Evolutionary conservation across 345 rosid species (phyloP).

Genomic region (Mallotus nudiflorus): DNA sequence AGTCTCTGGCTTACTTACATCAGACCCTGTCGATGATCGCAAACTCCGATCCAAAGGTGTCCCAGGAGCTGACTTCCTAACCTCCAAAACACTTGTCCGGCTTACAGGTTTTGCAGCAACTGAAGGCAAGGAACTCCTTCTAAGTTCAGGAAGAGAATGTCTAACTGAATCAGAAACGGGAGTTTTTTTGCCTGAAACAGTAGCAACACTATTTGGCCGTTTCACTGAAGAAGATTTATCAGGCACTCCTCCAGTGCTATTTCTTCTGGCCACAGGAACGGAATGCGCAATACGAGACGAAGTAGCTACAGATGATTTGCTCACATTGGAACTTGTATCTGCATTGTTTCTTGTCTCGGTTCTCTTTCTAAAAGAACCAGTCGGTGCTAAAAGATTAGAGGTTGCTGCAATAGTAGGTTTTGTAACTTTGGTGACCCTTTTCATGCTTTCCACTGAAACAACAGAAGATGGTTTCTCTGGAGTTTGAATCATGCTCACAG

Average conservation of each 20-base stretch:
- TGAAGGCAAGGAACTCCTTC: constrained; percentile 76
- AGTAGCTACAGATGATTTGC: constrained; percentile 48
- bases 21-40: constrained; percentile 53
- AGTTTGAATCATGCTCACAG: constrained; percentile 27
- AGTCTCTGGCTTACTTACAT: constrained; percentile 44
- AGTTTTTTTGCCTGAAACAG: constrained; percentile 43
- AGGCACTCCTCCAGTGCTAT: constrained; percentile 82
- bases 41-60: constrained; percentile 53
- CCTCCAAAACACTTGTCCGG: constrained; percentile 46
- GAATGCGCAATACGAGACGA: constrained; percentile 45
- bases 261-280: constrained; percentile 61
- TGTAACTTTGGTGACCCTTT: constrained; percentile 33
- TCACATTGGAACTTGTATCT: constrained; percentile 39
- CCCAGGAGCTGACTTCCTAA: constrained; percentile 46
- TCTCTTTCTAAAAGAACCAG: constrained; percentile 58
- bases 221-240: constrained; percentile 49
- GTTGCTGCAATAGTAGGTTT: constrained; percentile 41
- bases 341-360: constrained; percentile 35
- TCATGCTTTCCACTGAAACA: constrained; percentile 39
- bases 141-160: constrained; percentile 79
- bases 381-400: constrained; percentile 43
- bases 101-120: constrained; percentile 50
- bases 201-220: constrained; percentile 30
- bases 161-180: constrained; percentile 52
- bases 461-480: constrained; percentile 39